Evolutionary conservation across 2,329 filamentous ascomycete species (phyloP).

Genomic region (Phaeoacremonium minimum): DNA sequence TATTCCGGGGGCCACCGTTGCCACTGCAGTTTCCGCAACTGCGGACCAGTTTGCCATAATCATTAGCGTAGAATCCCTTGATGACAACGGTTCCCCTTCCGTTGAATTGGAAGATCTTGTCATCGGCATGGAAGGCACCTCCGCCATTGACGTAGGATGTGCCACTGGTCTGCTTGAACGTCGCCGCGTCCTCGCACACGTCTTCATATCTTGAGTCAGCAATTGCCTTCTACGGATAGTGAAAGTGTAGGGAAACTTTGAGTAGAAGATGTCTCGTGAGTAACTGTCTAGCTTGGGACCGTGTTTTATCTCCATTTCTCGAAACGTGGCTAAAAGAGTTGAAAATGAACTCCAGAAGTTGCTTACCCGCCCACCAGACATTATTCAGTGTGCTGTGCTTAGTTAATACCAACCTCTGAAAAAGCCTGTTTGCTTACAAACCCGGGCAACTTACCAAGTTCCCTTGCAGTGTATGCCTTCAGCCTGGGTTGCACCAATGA

Average conservation of each 20-base stretch:
- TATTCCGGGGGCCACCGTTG: slow-evolving; percentile 32
- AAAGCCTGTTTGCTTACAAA: not conserved
- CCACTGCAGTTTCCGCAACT: slow-evolving; percentile 39
- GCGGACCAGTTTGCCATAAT: slow-evolving; percentile 45
- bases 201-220: too few relatives aligned
- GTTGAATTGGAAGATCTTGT: slow-evolving; percentile 34
- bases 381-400: slow-evolving; percentile 21
- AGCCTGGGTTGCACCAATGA: slow-evolving; percentile 42
- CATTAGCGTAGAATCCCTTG: slow-evolving; percentile 31
- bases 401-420: too few relatives aligned
- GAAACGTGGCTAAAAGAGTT: too few relatives aligned
- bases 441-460: slow-evolving; percentile 20
- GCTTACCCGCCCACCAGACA: slow-evolving; percentile 29
- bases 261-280: too few relatives aligned
- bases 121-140: slow-evolving; percentile 26
- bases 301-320: too few relatives aligned
- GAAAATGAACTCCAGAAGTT: too few relatives aligned
- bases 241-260: too few relatives aligned
- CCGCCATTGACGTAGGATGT: slow-evolving; percentile 32
- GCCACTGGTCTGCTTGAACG: slow-evolving; percentile 27
- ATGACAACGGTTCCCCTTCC: slow-evolving; percentile 25
- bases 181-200: slow-evolving; percentile 28
- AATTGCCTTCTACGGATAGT: too few relatives aligned
- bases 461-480: slow-evolving; percentile 46
- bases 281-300: too few relatives aligned